Conservation (phyloP, 257 asterid genomes). For the Hygrophila difformis region DNA sequence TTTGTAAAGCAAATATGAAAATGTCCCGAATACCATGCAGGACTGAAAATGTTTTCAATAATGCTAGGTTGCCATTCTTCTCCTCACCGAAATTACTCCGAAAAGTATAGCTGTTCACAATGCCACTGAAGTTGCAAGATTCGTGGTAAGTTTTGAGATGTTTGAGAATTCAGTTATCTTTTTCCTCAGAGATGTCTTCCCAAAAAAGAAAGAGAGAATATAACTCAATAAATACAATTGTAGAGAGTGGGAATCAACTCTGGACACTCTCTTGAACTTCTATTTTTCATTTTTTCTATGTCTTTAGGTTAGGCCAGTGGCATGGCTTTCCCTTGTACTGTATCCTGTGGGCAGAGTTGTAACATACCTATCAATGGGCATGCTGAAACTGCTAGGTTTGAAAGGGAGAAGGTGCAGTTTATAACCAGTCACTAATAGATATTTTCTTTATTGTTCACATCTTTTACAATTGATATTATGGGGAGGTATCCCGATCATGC, state of each 20-base stretch:
- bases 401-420: conserved; percentile 78
- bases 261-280: conserved; percentile 13
- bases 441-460: no score
- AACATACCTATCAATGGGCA: conserved; percentile 95
- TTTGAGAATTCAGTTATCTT: no score
- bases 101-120: conserved; percentile 98
- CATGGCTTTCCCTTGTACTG: conserved; percentile 89
- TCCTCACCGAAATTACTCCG: conserved; percentile 97
- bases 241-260: not conserved
- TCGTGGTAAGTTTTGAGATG: conserved; percentile 84
- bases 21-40: conserved; percentile 12
- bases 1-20: no score
- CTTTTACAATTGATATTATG: no score
- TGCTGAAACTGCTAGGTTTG: conserved; percentile 88
- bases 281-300: conserved; percentile 25
- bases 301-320: conserved; percentile 97
- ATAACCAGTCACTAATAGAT: no score
- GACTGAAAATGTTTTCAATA: conserved; percentile 16
- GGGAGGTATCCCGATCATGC: no score
- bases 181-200: conserved; percentile 1
- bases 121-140: conserved; percentile 91
- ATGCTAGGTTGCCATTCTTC: conserved; percentile 89
- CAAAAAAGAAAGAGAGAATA: no score
- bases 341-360: conserved; percentile 98
- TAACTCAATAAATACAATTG: not conserved